These are phyloP conservation scores for Musa balbisiana DNA, from an alignment of 202 grass and related monocot species.

Conservation along the genomic window DNA sequence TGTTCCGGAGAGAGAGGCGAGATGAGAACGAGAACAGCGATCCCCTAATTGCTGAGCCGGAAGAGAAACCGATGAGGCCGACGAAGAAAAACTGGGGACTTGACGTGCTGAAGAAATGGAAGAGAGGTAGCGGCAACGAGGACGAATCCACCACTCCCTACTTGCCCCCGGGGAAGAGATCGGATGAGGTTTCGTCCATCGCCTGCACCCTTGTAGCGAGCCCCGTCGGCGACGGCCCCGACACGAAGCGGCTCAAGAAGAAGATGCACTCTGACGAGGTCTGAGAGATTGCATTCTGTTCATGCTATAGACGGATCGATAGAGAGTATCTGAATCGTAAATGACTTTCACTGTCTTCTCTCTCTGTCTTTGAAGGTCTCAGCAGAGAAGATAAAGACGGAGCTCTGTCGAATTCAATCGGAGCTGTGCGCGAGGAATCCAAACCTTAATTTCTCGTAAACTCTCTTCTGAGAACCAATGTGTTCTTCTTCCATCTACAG, in stretches of 20 bases:
- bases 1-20: slow-evolving; percentile 25
- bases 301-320: no score
- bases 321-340: no score
- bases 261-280: slow-evolving; percentile 47
- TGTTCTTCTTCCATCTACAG: not conserved
- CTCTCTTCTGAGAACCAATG: not conserved
- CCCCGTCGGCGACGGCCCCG: slow-evolving; percentile 32
- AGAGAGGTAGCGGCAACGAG: slow-evolving; percentile 31
- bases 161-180: slow-evolving; percentile 27
- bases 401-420: slow-evolving; percentile 79
- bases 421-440: slow-evolving; percentile 56
- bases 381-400: slow-evolving; percentile 77
- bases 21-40: slow-evolving; percentile 46
- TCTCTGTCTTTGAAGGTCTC: slow-evolving; percentile 46
- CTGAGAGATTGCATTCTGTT: no score
- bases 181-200: slow-evolving; percentile 26
- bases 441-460: slow-evolving; percentile 65
- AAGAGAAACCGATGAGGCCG: slow-evolving; percentile 52
- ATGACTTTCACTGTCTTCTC: not conserved
- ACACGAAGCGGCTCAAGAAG: slow-evolving; percentile 52
- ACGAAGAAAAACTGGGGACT: slow-evolving; percentile 48
- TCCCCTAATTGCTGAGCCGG: slow-evolving; percentile 29
- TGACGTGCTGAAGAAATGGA: slow-evolving; percentile 87
- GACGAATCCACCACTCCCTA: slow-evolving; percentile 27
- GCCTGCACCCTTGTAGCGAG: slow-evolving; percentile 49